Evolutionary conservation across 2,329 filamentous ascomycete genomes (phyloP).

Genomic region (Xylaria polymorpha): DNA sequence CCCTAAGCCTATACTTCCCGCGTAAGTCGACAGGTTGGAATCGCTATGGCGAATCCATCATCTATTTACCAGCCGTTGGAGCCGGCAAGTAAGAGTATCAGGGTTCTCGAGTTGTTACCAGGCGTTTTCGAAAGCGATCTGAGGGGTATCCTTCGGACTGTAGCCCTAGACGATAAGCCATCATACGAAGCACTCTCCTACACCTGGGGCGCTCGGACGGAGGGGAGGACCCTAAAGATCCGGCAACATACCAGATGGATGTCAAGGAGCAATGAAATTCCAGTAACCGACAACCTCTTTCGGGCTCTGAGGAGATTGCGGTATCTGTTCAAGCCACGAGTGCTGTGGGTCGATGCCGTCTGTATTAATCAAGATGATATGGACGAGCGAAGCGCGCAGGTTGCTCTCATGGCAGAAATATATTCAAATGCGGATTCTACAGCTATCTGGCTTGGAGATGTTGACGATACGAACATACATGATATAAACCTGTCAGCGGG

Average conservation of each 20-base stretch:
- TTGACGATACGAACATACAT: background rate
- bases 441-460: background rate
- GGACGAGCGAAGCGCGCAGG: conserved; percentile 24
- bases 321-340: background rate
- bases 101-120: conserved; percentile 15
- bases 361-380: conserved; percentile 30
- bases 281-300: conserved; percentile 4
- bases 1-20: background rate
- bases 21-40: background rate
- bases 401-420: conserved; percentile 14
- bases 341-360: conserved; percentile 27
- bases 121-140: conserved; percentile 7
- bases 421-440: conserved; percentile 4
- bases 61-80: conserved; percentile 6
- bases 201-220: background rate
- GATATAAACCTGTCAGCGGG: background rate
- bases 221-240: conserved; percentile 3
- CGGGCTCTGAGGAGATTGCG: conserved; percentile 6
- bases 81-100: background rate
- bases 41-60: conserved; percentile 4
- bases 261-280: conserved; percentile 2
- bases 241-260: background rate
- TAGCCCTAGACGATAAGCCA: conserved; percentile 6
- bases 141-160: conserved; percentile 9
- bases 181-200: conserved; percentile 13